These are phyloP conservation scores for Mrakia frigida DNA, from an alignment of 768 basidiomycete species.

Conservation along the genomic window DNA sequence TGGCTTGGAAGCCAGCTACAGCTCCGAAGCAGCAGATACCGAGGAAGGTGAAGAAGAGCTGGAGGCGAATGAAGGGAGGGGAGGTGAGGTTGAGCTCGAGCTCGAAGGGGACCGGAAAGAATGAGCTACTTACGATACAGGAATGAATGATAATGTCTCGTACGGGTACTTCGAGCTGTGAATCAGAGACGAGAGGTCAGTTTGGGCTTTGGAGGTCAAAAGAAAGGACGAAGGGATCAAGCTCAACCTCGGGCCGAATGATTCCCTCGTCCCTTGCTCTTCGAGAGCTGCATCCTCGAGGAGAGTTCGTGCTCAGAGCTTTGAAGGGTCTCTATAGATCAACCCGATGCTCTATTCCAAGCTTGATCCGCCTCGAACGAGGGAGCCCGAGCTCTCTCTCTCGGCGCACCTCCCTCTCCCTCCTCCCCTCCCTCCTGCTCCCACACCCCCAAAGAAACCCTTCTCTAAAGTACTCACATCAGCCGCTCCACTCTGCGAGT, in stretches of 20 bases:
- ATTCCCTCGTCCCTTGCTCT: too few relatives aligned
- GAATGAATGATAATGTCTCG: slow-evolving; percentile 10
- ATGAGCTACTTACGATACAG: slow-evolving; percentile 3
- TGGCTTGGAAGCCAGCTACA: slow-evolving; percentile 81
- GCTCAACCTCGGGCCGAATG: too few relatives aligned
- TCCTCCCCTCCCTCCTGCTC: too few relatives aligned
- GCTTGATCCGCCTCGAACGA: too few relatives aligned
- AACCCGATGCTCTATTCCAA: too few relatives aligned
- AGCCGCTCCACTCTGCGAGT: slow-evolving; percentile 13
- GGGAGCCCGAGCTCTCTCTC: too few relatives aligned
- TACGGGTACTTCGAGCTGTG: slow-evolving; percentile 3
- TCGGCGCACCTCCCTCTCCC: neutral
- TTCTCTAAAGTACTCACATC: slow-evolving; percentile 17
- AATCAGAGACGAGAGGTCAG: neutral
- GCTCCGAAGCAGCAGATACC: slow-evolving; percentile 87
- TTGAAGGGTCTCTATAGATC: too few relatives aligned
- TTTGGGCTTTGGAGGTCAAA: too few relatives aligned
- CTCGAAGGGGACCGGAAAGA: neutral
- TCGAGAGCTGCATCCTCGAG: too few relatives aligned
- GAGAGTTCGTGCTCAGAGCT: too few relatives aligned
- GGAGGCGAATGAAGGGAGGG: slow-evolving; percentile 46
- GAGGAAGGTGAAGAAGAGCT: slow-evolving; percentile 89
- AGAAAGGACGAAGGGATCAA: neutral
- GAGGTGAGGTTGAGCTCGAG: neutral
- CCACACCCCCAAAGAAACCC: neutral